phyloP scores from a whole-genome alignment of 768 basidiomycete genomes.

The Dentipellis sp. region DNA sequence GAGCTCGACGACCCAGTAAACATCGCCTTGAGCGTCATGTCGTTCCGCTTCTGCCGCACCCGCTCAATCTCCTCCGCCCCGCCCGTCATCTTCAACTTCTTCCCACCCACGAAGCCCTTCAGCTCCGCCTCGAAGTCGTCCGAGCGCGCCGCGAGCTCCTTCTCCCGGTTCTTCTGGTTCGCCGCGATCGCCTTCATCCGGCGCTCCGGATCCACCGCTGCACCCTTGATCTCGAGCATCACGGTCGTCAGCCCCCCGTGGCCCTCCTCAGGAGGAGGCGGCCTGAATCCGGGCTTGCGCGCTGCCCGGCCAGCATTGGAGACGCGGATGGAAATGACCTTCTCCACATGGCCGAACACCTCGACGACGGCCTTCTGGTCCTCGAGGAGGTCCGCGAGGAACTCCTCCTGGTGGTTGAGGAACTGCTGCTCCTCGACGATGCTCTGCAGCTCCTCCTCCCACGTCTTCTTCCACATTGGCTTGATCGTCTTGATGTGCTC shows the following conservation, averaged over 20 bases:
- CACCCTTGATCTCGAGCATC: conserved; percentile 84
- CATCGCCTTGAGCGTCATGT: conserved; percentile 84
- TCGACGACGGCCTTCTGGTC: conserved; percentile 86
- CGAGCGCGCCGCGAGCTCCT: conserved; percentile 58
- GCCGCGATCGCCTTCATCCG: conserved; percentile 91
- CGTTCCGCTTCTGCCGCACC: conserved; percentile 76
- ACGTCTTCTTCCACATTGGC: conserved; percentile 98
- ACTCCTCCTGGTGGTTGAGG: conserved; percentile 85
- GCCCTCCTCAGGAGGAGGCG: conserved; percentile 58
- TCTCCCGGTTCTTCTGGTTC: conserved; percentile 72
- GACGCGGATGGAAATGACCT: conserved; percentile 68
- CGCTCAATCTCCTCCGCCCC: conserved; percentile 89
- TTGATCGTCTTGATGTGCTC: conserved; percentile 84
- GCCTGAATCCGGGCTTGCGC: conserved; percentile 40
- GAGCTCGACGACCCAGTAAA: conserved; percentile 35
- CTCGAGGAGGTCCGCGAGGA: conserved; percentile 79
- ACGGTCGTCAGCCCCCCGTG: conserved; percentile 64
- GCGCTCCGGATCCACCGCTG: conserved; percentile 71
- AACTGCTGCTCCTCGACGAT: conserved; percentile 97
- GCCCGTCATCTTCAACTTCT: conserved; percentile 92
- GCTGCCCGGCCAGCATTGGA: conserved; percentile 29
- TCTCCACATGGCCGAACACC: conserved; percentile 85
- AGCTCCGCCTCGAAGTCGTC: conserved; percentile 86
- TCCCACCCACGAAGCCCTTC: conserved; percentile 74
- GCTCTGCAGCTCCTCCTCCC: conserved; percentile 93